Percentiles rank a stretch among this genome's conserved stretches.
phyloP scores from a whole-genome alignment of 1,284 basidiomycete genomes.

The Pholiota adiposa region DNA sequence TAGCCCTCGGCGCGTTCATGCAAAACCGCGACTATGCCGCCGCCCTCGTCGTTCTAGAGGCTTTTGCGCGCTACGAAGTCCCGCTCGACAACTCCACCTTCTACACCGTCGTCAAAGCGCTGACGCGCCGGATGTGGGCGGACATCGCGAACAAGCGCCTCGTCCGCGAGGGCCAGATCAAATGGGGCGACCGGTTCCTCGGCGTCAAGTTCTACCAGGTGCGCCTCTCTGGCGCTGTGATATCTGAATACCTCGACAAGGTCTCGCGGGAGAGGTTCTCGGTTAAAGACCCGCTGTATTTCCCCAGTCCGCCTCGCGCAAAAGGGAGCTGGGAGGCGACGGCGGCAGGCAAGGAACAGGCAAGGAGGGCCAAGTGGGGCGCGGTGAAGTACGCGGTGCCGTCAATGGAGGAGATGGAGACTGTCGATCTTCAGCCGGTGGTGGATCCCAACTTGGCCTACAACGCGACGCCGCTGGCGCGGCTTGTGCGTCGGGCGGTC shows the following conservation, averaged over 20 bases:
- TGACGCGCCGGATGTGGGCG: constrained; percentile 19
- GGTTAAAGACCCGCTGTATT: constrained; percentile 10
- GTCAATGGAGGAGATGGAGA: constrained; percentile 25
- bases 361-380: not conserved
- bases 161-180: not conserved
- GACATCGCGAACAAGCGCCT: constrained; percentile 11
- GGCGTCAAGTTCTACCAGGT: constrained; percentile 12
- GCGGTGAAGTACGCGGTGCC: constrained; percentile 13
- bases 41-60: constrained; percentile 15
- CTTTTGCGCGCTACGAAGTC: constrained; percentile 8
- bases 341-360: not conserved
- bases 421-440: not conserved
- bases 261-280: constrained; percentile 11
- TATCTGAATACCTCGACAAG: constrained; percentile 13
- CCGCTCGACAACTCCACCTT: constrained; percentile 18
- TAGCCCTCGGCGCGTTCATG: constrained; percentile 21
- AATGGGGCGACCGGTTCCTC: constrained; percentile 22
- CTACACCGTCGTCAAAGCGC: constrained; percentile 19
- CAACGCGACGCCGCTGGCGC: constrained; percentile 16
- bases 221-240: constrained; percentile 8
- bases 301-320: not conserved
- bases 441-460: constrained; percentile 15
- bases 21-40: constrained; percentile 24
- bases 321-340: not conserved
- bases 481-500: constrained; percentile 20